Evolutionary conservation across 805 yeast genomes (phyloP).

Genomic region (Wickerhamomyces mucosus): DNA sequence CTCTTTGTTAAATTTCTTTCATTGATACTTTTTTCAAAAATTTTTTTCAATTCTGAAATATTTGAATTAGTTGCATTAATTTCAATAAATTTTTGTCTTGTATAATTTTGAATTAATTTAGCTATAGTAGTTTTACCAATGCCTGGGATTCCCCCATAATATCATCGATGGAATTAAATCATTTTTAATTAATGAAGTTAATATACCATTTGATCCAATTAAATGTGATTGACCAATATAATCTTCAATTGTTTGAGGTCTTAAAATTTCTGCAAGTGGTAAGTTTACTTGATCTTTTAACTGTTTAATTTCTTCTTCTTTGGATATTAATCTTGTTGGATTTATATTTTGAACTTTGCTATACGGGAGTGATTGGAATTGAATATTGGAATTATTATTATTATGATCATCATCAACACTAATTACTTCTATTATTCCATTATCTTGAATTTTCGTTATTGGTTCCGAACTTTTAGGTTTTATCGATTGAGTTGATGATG

Average conservation of each 20-base stretch:
- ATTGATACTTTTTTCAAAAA: constrained; percentile 35
- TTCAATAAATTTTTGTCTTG: constrained; percentile 51
- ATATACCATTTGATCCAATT: constrained; percentile 52
- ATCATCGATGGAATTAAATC: constrained; percentile 77
- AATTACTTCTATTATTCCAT: not conserved
- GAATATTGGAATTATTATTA: not conserved
- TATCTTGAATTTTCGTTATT: no score
- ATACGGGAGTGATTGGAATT: not conserved
- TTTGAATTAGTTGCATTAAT: constrained; percentile 78
- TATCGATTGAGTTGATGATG: not conserved
- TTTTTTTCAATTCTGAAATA: constrained; percentile 51
- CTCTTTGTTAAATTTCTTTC: constrained; percentile 33
- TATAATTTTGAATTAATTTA: constrained; percentile 29
- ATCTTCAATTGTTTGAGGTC: constrained; percentile 64
- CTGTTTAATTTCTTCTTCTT: constrained; percentile 11
- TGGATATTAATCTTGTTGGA: constrained; percentile 2
- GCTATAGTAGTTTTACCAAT: constrained; percentile 86
- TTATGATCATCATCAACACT: constrained; percentile 1
- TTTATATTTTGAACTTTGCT: not conserved
- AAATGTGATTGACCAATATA: constrained; percentile 84
- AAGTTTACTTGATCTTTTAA: constrained; percentile 9
- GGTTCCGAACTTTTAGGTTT: no score
- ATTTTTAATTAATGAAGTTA: constrained; percentile 52
- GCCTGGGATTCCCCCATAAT: constrained; percentile 94
- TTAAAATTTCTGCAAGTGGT: constrained; percentile 68